Percentiles rank a stretch among this genome's conserved stretches.
Conservation (phyloP, 768 basidiomycete genomes). For the Mycena olivaceomarginata region DNA sequence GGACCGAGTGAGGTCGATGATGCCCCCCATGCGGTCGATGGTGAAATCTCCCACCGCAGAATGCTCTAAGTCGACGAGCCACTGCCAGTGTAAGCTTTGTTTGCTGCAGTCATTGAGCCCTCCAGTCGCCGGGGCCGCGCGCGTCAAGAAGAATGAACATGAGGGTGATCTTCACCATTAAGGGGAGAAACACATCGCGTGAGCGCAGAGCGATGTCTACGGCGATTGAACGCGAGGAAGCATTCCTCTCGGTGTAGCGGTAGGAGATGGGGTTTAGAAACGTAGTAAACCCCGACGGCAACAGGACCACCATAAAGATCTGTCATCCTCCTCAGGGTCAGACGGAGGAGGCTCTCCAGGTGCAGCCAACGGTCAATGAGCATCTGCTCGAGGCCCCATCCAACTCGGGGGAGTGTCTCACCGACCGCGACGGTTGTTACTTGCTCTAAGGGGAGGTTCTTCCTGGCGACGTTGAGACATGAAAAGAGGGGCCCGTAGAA, state of each 20-base stretch:
- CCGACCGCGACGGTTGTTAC: background rate
- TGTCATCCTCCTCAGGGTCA: conserved; percentile 31
- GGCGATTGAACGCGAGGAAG: conserved; percentile 23
- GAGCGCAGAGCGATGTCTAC: conserved; percentile 29
- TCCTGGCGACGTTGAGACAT: conserved; percentile 22
- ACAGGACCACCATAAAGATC: conserved; percentile 20
- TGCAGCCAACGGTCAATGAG: conserved; percentile 34
- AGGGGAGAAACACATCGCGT: conserved; percentile 39
- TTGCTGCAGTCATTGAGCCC: no score
- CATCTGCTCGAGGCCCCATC: conserved; percentile 36
- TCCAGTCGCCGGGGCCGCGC: conserved; percentile 12
- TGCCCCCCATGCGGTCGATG: no score
- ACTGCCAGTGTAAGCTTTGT: no score
- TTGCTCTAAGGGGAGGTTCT: conserved; percentile 33
- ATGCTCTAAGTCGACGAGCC: no score
- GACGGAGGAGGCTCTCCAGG: conserved; percentile 37
- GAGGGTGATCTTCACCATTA: conserved; percentile 34
- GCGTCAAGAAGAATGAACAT: conserved; percentile 36
- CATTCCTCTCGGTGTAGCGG: conserved; percentile 33
- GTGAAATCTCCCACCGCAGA: no score
- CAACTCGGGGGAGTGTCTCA: background rate
- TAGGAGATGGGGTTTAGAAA: conserved; percentile 28
- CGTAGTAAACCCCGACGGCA: conserved; percentile 27
- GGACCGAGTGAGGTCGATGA: no score
- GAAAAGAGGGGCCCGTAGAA: conserved; percentile 39